Conservation (phyloP, 2,329 filamentous ascomycete genomes). For the Westerdykella aurantiaca region DNA sequence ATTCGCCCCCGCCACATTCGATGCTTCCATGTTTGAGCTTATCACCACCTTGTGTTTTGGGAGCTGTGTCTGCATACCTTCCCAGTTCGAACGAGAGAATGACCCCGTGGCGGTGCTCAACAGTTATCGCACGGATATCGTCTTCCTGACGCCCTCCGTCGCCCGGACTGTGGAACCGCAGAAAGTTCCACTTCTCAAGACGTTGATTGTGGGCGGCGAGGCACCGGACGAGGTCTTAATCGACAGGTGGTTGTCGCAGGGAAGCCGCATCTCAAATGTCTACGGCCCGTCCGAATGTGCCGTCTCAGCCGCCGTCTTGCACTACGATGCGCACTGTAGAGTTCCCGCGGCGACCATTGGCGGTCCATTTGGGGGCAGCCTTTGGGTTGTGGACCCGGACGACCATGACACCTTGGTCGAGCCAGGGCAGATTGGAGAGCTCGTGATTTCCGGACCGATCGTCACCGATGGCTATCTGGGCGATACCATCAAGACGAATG, state of each 20-base stretch:
- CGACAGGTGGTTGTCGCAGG: slow-evolving; percentile 5
- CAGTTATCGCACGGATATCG: slow-evolving; percentile 50
- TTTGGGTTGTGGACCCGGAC: slow-evolving; percentile 10
- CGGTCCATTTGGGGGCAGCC: slow-evolving; percentile 2
- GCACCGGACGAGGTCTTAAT: slow-evolving; percentile 14
- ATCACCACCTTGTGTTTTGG: slow-evolving; percentile 52
- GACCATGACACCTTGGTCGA: slow-evolving; percentile 8
- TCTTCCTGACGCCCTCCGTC: slow-evolving; percentile 52
- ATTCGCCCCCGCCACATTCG: slow-evolving; percentile 53
- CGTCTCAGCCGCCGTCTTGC: slow-evolving; percentile 4
- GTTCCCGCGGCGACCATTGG: slow-evolving; percentile 7
- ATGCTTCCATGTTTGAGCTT: slow-evolving; percentile 51
- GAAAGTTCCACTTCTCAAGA: slow-evolving; percentile 38
- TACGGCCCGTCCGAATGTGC: slow-evolving; percentile 7
- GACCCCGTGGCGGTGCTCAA: slow-evolving; percentile 49
- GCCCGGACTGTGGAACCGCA: slow-evolving; percentile 41
- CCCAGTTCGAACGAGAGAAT: slow-evolving; percentile 44
- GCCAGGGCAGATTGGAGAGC: slow-evolving; percentile 36
- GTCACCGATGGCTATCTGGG: slow-evolving; percentile 28
- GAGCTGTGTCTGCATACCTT: slow-evolving; percentile 55
- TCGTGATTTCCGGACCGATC: slow-evolving; percentile 53
- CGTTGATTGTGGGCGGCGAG: slow-evolving; percentile 41
- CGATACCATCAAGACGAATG: slow-evolving; percentile 10
- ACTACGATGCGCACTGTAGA: slow-evolving; percentile 1
- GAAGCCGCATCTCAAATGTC: slow-evolving; percentile 3